Percentiles rank a stretch among this genome's conserved stretches.
Conservation (phyloP, 73 alveolate species). For the Breviolum minutum region DNA sequence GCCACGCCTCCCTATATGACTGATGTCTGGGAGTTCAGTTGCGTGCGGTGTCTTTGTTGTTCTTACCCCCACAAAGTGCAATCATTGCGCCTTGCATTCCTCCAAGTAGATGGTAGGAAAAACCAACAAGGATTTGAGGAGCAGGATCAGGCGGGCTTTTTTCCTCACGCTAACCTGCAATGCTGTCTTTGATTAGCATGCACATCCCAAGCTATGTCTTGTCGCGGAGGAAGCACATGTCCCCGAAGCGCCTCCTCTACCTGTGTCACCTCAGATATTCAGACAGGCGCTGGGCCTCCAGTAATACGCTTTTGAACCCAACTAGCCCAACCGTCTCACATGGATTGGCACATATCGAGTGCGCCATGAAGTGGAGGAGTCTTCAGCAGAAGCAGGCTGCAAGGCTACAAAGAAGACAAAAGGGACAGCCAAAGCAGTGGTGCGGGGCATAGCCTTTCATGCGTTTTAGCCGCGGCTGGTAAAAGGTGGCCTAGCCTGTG, state of each 20-base stretch:
- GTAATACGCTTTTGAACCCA: slow-evolving; percentile 21
- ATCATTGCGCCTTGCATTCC: slow-evolving; percentile 23
- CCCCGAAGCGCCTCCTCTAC: slow-evolving; percentile 28
- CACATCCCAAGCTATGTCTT: slow-evolving; percentile 24
- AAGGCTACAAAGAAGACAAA: slow-evolving; percentile 12
- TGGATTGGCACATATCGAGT: slow-evolving; percentile 29
- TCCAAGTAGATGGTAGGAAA: slow-evolving; percentile 27
- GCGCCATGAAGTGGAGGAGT: slow-evolving; percentile 25
- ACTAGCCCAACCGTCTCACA: neutral
- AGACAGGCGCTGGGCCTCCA: slow-evolving; percentile 28
- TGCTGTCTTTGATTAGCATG: slow-evolving; percentile 22
- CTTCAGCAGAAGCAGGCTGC: slow-evolving; percentile 35
- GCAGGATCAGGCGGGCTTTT: slow-evolving; percentile 29
- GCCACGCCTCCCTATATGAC: slow-evolving; percentile 31
- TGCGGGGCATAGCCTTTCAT: slow-evolving; percentile 30
- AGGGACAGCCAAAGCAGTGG: slow-evolving; percentile 35
- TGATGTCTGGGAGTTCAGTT: slow-evolving; percentile 15
- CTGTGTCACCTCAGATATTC: slow-evolving; percentile 29
- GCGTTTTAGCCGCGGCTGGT: slow-evolving; percentile 26
- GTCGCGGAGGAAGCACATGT: slow-evolving; percentile 35
- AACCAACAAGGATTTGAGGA: slow-evolving; percentile 6
- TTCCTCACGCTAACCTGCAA: neutral
- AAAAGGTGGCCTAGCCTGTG: slow-evolving; percentile 24
- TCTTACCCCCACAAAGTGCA: slow-evolving; percentile 35
- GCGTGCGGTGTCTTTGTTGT: slow-evolving; percentile 21